phyloP scores from a whole-genome alignment of 257 asterid species.

The Vinca minor region DNA sequence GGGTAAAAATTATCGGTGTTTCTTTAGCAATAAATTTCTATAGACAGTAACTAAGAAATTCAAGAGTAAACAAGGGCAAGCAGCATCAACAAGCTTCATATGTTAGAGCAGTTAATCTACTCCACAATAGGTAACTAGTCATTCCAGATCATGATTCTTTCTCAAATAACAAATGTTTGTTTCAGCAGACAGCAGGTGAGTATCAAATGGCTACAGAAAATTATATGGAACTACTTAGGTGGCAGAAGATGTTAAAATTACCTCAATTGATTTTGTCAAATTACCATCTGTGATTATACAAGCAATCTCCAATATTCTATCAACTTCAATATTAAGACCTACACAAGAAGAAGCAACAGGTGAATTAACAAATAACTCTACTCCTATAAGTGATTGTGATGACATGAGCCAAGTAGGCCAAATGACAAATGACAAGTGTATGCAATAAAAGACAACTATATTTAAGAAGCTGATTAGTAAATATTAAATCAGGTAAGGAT shows the following conservation, averaged over 20 bases:
- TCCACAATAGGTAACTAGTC: not conserved
- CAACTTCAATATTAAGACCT: constrained; percentile 80
- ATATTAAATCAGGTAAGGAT: not conserved
- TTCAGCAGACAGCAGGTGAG: not conserved
- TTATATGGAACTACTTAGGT: not conserved
- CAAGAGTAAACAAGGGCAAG: not conserved
- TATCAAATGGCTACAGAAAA: not conserved
- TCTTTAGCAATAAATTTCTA: not conserved
- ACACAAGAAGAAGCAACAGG: constrained; percentile 21
- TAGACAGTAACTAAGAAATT: not conserved
- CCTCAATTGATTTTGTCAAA: constrained; percentile 72
- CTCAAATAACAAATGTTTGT: not conserved
- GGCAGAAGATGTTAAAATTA: constrained; percentile 17
- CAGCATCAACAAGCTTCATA: not conserved
- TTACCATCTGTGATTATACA: constrained; percentile 87
- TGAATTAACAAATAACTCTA: not conserved
- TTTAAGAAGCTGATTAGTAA: not conserved
- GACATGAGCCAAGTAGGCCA: constrained; percentile 1
- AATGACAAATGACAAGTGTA: not conserved
- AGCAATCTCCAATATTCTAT: constrained; percentile 90
- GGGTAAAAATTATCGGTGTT: not conserved
- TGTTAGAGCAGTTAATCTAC: not conserved
- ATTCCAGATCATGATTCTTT: not conserved
- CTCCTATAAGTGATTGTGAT: not conserved
- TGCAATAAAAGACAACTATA: not conserved